A percentile compares a stretch with the other conserved stretches of the same genome.
Conservation (phyloP, 1,284 basidiomycete species). For the Puccinia sorghi region DNA sequence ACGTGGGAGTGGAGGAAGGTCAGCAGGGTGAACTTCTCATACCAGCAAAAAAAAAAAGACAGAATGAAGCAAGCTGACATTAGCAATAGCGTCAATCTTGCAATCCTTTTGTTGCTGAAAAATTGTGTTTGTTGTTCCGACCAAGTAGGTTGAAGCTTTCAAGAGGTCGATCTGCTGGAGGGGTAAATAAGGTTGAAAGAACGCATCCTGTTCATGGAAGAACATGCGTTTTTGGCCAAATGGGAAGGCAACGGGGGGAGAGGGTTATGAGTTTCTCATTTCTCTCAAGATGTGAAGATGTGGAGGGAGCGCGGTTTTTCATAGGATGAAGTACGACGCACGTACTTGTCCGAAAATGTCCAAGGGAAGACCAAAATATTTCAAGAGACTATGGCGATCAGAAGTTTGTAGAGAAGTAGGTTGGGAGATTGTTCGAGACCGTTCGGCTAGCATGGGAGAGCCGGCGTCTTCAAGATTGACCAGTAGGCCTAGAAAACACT, state of each 20-base stretch:
- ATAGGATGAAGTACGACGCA: constrained; percentile 3
- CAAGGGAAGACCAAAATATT: constrained; percentile 86
- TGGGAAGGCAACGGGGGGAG: constrained; percentile 62
- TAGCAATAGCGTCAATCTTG: constrained; percentile 79
- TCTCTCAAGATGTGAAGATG: constrained; percentile 11
- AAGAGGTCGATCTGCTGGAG: constrained; percentile 92
- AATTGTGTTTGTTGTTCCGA: constrained; percentile 89
- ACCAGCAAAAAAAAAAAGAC: not conserved
- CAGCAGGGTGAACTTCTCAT: not conserved
- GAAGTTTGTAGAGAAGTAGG: constrained; percentile 83
- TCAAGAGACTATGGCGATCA: constrained; percentile 84
- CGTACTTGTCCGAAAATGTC: constrained; percentile 63
- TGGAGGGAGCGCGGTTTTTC: not conserved
- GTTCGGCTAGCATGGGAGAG: constrained; percentile 76
- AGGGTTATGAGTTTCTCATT: constrained; percentile 63
- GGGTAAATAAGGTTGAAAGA: constrained; percentile 97
- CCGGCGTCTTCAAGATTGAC: constrained; percentile 88
- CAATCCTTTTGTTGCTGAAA: constrained; percentile 87
- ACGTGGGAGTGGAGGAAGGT: not conserved
- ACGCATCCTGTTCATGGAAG: constrained; percentile 67
- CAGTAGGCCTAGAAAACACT: constrained; percentile 66
- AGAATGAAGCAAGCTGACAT: constrained; percentile 64
- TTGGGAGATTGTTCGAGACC: constrained; percentile 66
- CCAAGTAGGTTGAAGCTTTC: constrained; percentile 77
- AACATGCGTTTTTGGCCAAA: not conserved